Conservation (phyloP, 106 monocot genomes). For the Platanthera guangdongensis region DNA sequence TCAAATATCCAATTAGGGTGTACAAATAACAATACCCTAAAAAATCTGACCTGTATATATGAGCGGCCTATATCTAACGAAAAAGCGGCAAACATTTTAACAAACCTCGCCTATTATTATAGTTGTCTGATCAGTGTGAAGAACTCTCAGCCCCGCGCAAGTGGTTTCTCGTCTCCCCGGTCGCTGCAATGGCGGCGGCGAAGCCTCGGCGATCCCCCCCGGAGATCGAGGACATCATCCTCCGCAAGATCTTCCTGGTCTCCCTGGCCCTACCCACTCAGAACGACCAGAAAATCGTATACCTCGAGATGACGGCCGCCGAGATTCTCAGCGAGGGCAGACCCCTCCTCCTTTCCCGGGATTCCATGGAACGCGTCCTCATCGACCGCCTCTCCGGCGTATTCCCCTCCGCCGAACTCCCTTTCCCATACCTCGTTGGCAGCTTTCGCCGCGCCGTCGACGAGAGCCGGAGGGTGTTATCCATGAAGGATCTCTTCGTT, state of each 20-base stretch:
- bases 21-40: no score
- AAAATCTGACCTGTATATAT: no score
- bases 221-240: conserved; percentile 96
- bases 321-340: conserved; percentile 83
- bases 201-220: conserved; percentile 59
- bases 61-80: no score
- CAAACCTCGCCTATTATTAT: no score
- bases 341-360: conserved; percentile 50
- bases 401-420: conserved; percentile 26
- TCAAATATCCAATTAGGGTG: no score
- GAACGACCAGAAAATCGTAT: conserved; percentile 24
- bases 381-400: conserved; percentile 72
- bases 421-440: conserved; percentile 55
- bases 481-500: conserved; percentile 62
- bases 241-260: conserved; percentile 84
- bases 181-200: conserved; percentile 22
- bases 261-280: conserved; percentile 28
- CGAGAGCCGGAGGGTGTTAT: conserved; percentile 47
- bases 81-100: no score
- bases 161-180: neutral
- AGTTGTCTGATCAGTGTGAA: no score
- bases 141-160: no score
- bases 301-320: conserved; percentile 87
- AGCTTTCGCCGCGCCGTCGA: conserved; percentile 64
- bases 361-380: conserved; percentile 64